Evolutionary conservation across 179 eudicot species (phyloP), one percentile per base, ranked within the genome.

Genomic region (Nepenthes alata): DNA sequence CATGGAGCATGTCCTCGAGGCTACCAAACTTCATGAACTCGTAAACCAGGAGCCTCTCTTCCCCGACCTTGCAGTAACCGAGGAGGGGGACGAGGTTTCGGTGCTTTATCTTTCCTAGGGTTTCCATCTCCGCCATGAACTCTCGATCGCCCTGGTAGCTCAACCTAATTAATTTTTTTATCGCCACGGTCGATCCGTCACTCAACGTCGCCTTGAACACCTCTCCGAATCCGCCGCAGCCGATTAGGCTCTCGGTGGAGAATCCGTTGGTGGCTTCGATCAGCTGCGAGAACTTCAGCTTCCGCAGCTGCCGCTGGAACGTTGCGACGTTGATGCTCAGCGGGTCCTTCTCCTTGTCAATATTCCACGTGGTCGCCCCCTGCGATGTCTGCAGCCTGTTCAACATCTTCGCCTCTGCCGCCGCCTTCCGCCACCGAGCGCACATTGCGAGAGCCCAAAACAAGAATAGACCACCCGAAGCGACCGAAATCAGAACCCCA

Each of bases 71-170:
- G 77, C 98, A 93, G 70, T 93, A 93, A 4, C 98, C 98, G 35
- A 93, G 74, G 2, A 93, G 77, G 0, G 98, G 98, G 11, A 93
- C 98, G 0, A 93, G 95, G 51, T 93, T 93, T 65, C 68, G 77
- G 62, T 93, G 98, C 70, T 89, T 93, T 74, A 93, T 89, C 65
- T 93, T 93, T 15, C 98, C 98, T 16, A 93, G 65, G 0, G 98
- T 93, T 74, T 93, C 96, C 98, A 93, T 93, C 61, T 93, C 98
- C 0, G 98, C 98, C 93, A 82, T 89, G 78, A 93, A 93, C 50
- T 93, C 98, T 0, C 97, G 51, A 58, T 93, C 98, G 0, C 98
- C 98, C 68, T 93, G 98, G 74, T 82, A 87, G 72, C 98, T 93
- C 61, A 93, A 66, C 35, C 93, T 74, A 11, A 93, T 83, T 12